Evolutionary conservation across 371 early-diverging fungal genomes (phyloP), one percentile per base, ranked within the genome.

Genomic region (Mortierella sp.): DNA sequence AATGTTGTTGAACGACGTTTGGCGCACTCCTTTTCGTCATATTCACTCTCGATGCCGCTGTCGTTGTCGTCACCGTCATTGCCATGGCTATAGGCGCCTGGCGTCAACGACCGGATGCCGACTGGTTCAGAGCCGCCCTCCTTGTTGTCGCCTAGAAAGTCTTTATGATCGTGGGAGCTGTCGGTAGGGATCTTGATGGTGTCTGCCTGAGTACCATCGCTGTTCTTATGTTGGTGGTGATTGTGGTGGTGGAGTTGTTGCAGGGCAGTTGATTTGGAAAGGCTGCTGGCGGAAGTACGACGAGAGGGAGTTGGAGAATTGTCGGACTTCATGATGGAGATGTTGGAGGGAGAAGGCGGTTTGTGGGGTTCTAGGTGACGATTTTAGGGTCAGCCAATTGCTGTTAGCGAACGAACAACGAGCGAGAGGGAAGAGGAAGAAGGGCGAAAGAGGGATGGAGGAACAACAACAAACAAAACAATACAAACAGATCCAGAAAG

Each of bases 201-300:
- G 16, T 63, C 75, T 0, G 32, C 43, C 29, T 74, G 43, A 49
- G 72, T 75, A 27, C 12, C 74, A 44, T 71, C 70, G 38, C 71
- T 70, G 48, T 55, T 6, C 27, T 51, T 75, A 51, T 60, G 68
- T n/a, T 73, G 77, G 56, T 77, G 70, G 10, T 70, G 75, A 27
- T 70, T 60, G 32, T 55, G 70, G 51, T 55, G 70, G 49, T 74
- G 74, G 14, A 48, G n/a, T 35, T 73, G 74, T 24, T 76, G 58
- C 4, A 48, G 35, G 49, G 78, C 81, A 4, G 84, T 78, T 8
- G 79, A 71, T 75, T 74, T 84, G 32, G 81, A 81, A 55, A 75
- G 4, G 43, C 32, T 55, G 51, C 74, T 83, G 65, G 77, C 65
- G 58, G 81, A 76, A 7, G 83, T 78, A 8, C 46, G 51, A 10